Percentiles rank a stretch among this genome's conserved stretches.
phyloP scores from a whole-genome alignment of 345 rosid species.

The Salix brachista region DNA sequence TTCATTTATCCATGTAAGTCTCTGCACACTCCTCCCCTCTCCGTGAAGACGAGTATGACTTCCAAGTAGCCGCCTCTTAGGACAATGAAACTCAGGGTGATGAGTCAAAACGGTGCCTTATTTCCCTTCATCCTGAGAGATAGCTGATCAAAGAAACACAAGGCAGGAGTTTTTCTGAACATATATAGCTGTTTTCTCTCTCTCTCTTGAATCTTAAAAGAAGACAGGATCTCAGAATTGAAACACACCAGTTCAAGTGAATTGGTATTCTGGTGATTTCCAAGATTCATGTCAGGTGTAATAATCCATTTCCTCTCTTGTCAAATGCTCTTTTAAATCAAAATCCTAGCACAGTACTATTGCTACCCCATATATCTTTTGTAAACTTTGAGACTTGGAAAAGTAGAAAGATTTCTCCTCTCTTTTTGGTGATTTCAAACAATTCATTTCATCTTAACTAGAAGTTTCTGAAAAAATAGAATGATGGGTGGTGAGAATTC shows the following conservation, averaged over 20 bases:
- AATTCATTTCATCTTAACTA: neutral
- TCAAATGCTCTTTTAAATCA: neutral
- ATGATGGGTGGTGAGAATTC: slow-evolving; percentile 43
- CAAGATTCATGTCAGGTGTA: slow-evolving; percentile 1
- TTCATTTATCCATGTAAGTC: neutral
- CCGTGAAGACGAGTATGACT: slow-evolving; percentile 7
- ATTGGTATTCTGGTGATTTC: slow-evolving; percentile 5
- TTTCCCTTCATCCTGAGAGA: slow-evolving; percentile 9
- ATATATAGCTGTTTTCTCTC: neutral
- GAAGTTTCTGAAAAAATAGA: neutral
- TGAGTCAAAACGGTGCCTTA: slow-evolving; percentile 19
- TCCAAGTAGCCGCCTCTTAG: slow-evolving; percentile 41
- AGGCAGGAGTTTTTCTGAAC: neutral
- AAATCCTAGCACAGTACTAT: neutral
- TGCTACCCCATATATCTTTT: neutral
- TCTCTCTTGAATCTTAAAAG: neutral
- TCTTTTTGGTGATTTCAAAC: neutral
- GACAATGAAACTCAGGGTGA: slow-evolving; percentile 20
- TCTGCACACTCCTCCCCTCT: neutral
- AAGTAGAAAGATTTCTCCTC: neutral
- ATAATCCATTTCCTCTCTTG: slow-evolving; percentile 2
- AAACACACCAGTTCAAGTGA: slow-evolving; percentile 1
- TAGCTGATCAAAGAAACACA: neutral
- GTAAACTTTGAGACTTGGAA: neutral
- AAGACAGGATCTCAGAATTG: slow-evolving; percentile 5